Percentiles rank a stretch among this genome's conserved stretches.
These are phyloP conservation scores for Lasiodiplodia sp. DNA, from an alignment of 2,329 filamentous ascomycete genomes.

Conservation along the genomic window DNA sequence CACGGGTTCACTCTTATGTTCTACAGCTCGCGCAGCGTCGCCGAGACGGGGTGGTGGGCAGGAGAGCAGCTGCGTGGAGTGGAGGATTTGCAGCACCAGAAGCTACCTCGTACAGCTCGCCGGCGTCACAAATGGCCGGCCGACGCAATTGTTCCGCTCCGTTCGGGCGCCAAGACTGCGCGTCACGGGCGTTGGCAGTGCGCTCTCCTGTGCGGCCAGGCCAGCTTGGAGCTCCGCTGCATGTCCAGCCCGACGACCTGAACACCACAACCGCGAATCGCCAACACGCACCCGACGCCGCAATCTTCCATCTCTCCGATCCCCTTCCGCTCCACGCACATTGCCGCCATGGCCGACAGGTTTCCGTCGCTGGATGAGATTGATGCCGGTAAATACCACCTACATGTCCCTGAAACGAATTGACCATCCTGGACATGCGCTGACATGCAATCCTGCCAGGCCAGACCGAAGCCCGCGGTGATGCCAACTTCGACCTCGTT, in stretches of 20 bases:
- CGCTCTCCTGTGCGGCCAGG: slow-evolving; percentile 24
- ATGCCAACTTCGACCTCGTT: slow-evolving; percentile 55
- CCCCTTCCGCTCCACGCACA: neutral
- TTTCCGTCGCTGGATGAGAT: slow-evolving; percentile 62
- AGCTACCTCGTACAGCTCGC: slow-evolving; percentile 1
- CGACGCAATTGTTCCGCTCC: slow-evolving; percentile 10
- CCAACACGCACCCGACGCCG: neutral
- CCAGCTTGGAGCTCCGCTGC: slow-evolving; percentile 24
- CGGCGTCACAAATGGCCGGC: slow-evolving; percentile 3
- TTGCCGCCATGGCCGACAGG: slow-evolving; percentile 56
- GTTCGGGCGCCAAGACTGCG: slow-evolving; percentile 13
- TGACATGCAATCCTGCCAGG: slow-evolving; percentile 55
- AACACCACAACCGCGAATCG: slow-evolving; percentile 23
- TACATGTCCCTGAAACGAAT: slow-evolving; percentile 31
- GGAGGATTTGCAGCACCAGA: neutral
- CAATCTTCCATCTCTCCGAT: neutral
- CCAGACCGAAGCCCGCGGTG: slow-evolving; percentile 70
- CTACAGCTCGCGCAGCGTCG: slow-evolving; percentile 27
- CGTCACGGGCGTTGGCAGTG: slow-evolving; percentile 24
- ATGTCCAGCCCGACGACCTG: slow-evolving; percentile 17
- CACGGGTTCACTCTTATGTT: slow-evolving; percentile 33
- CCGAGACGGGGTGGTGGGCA: slow-evolving; percentile 4
- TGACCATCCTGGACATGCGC: neutral
- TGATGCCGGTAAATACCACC: slow-evolving; percentile 53
- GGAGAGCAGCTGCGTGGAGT: neutral